A percentile compares a stretch with the other conserved stretches of the same genome.
These are phyloP conservation scores for Linanthus parryae DNA, from an alignment of 148 eudicot species.

Conservation along the genomic window DNA sequence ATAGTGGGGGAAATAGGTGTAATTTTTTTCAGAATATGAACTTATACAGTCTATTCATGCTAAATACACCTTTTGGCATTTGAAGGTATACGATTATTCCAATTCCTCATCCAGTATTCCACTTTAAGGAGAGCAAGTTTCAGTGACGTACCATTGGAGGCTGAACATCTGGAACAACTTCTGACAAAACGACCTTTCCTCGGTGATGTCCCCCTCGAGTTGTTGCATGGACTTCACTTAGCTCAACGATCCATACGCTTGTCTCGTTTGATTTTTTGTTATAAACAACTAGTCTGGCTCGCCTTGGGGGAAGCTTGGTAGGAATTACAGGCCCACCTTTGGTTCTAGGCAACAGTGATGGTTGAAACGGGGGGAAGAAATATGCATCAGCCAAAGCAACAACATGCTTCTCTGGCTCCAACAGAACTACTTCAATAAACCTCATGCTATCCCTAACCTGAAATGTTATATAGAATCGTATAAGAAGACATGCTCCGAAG, in stretches of 20 bases:
- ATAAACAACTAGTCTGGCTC: constrained; percentile 57
- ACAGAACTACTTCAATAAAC: constrained; percentile 51
- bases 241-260: constrained; percentile 53
- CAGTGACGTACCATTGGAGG: constrained; percentile 69
- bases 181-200: constrained; percentile 54
- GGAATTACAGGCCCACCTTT: constrained; percentile 54
- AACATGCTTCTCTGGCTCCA: constrained; percentile 53
- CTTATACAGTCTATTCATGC: too few species aligned
- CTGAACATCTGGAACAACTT: constrained; percentile 52
- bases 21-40: too few species aligned
- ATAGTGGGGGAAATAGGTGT: too few species aligned
- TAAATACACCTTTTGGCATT: too few species aligned
- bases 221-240: constrained; percentile 56
- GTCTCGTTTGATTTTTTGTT: constrained; percentile 63
- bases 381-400: constrained; percentile 71
- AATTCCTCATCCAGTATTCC: too few species aligned
- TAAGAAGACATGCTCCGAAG: too few species aligned
- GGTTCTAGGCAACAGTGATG: constrained; percentile 50
- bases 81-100: too few species aligned
- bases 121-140: too few species aligned
- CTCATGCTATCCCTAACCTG: constrained; percentile 67
- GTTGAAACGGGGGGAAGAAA: constrained; percentile 64
- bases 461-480: neutral
- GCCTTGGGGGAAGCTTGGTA: constrained; percentile 54
- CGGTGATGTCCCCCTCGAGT: constrained; percentile 69